These are phyloP conservation scores for Acanthamoeba quina DNA, from an alignment of 208 protist species.

Conservation along the genomic window DNA sequence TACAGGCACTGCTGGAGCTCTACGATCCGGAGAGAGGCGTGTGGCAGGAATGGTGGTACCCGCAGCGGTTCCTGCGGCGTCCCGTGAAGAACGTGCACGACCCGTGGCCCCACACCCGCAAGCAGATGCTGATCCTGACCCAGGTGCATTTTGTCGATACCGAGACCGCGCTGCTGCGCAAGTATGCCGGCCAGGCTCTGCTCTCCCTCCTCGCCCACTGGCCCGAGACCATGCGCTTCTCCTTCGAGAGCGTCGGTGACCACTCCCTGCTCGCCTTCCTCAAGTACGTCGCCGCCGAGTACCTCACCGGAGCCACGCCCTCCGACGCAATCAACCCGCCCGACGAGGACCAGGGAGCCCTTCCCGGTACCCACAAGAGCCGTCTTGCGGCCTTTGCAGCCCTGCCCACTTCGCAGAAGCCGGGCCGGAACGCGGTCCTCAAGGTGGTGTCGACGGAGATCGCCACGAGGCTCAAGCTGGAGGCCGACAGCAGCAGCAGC, in stretches of 20 bases:
- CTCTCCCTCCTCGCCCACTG: constrained; percentile 60
- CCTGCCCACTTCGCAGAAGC: not conserved
- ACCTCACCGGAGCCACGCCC: constrained; percentile 31
- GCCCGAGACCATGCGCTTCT: constrained; percentile 48
- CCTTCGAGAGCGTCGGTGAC: constrained; percentile 21
- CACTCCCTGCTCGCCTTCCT: constrained; percentile 51
- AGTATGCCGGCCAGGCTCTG: constrained; percentile 40
- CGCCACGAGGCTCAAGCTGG: not conserved
- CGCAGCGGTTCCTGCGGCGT: constrained; percentile 4
- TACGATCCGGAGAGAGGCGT: constrained; percentile 60
- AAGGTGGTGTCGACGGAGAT: constrained; percentile 43
- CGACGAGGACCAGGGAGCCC: not conserved
- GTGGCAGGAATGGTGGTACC: constrained; percentile 67
- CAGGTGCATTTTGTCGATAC: not conserved
- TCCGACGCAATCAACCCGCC: not conserved
- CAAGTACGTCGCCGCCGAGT: constrained; percentile 56
- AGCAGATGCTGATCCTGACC: not conserved
- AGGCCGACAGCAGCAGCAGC: not conserved
- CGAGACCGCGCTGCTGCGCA: constrained; percentile 27
- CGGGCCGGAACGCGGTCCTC: not conserved
- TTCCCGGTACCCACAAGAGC: not conserved
- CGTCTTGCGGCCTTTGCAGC: not conserved
- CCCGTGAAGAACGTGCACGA: constrained; percentile 61
- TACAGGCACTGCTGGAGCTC: constrained; percentile 28
- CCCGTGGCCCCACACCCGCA: constrained; percentile 13